phyloP scores from a whole-genome alignment of 2,329 filamentous ascomycete species.

The Colletotrichum plurivorum region DNA sequence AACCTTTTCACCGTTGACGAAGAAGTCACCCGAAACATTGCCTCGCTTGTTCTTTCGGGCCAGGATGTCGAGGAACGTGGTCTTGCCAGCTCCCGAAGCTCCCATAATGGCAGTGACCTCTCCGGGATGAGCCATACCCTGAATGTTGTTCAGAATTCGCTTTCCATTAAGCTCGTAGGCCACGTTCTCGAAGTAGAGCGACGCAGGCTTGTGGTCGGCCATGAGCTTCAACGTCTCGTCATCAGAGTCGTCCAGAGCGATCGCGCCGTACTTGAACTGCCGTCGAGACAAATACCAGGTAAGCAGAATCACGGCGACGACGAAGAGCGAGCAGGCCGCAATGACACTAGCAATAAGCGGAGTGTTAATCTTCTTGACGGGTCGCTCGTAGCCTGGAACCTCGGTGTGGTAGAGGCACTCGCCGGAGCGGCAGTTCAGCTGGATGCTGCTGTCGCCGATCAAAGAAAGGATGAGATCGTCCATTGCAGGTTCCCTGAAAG shows the following conservation, averaged over 20 bases:
- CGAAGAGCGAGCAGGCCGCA: conserved; percentile 85
- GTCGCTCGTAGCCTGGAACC: conserved; percentile 89
- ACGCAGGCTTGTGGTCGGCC: conserved; percentile 90
- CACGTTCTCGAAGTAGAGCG: conserved; percentile 90
- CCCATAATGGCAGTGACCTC: conserved; percentile 98
- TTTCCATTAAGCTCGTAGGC: conserved; percentile 90
- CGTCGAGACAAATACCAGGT: conserved; percentile 92
- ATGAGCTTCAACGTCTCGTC: conserved; percentile 89
- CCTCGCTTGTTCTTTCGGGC: conserved; percentile 98
- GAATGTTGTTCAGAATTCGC: conserved; percentile 83
- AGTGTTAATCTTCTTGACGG: conserved; percentile 96
- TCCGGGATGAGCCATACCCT: conserved; percentile 92
- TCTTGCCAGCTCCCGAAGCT: conserved; percentile 96
- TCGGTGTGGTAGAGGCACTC: conserved; percentile 96
- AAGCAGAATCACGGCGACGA: conserved; percentile 86
- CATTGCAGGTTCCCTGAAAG: conserved; percentile 93
- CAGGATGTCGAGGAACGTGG: conserved; percentile 95
- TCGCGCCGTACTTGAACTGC: conserved; percentile 77
- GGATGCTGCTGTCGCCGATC: conserved; percentile 93
- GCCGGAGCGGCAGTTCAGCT: conserved; percentile 84
- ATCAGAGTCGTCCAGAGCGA: conserved; percentile 89
- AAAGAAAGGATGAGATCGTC: conserved; percentile 89
- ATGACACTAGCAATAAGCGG: conserved; percentile 96
- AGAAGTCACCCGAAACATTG: conserved; percentile 82
- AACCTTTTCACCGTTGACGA: conserved; percentile 93